Evolutionary conservation across 2,329 filamentous ascomycete species (phyloP), one percentile per base, ranked within the genome.

Genomic region (Xylariaceae sp.): DNA sequence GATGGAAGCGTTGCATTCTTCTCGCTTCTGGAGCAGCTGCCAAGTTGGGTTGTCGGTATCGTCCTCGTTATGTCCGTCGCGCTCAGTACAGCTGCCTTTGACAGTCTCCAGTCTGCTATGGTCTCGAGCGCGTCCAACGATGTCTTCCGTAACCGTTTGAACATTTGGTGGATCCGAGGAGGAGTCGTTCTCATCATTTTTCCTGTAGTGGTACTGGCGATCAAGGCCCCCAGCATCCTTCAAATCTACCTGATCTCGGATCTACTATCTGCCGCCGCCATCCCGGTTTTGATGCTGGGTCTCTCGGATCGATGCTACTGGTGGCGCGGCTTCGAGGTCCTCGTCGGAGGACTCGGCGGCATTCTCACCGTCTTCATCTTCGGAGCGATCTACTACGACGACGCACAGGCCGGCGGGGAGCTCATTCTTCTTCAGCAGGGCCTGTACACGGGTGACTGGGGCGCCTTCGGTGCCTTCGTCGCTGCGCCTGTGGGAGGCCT

Each of bases 171-270:
- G 62, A 84, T 91, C 52, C 83, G 87, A 35, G 72, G 58, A 15
- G 72, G 72, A 31, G 86, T 93, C 19, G 78, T 91, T 1, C 59
- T 86, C 13, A 55, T 90, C 62, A 89, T 89, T 57, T 67, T 89
- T 47, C 87, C 87, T 2, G 78, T 83, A 38, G 76, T 90, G 11
- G 78, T 87, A 19, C 74, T 91, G 35, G 87, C 87, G 9, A 72
- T 91, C 41, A 83, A 82, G 58, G 81, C 81, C 7, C 85, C 86
- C 1, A 82, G 78, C 37, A 83, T 91, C 44, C 69, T 91, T 38
- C 85, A 89, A 63, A 89, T 91, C 61, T 91, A 87, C 68, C 74
- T 91, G 49, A 88, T 91, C 57, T 85, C 83, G 34, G 87, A 91
- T 59, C 74, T 93, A 7, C 77, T 93, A 44, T 88, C 85, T 13